Base-by-base conservation (phyloP, 345 rosid genomes). In the Ailanthus altissimus region DNA sequence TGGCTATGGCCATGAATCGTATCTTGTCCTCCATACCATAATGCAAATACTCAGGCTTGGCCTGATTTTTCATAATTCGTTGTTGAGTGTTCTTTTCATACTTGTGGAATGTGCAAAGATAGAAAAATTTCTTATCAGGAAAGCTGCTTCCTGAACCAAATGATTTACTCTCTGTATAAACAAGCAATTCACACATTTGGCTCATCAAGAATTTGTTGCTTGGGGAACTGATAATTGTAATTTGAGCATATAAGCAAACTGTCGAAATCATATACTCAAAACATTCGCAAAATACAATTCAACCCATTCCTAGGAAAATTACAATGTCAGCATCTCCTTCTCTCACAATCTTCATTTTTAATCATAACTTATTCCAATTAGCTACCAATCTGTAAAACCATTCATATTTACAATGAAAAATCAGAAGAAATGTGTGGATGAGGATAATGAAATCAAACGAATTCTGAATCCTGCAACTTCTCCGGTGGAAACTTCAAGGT, bases 371-470 rank as follows among this genome's bases (percentile, higher is more conserved):
- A 77, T 70, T 75, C 51, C 59, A 38, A 68, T 50, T 26, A 72
- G 70, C 77, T 68, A 54, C 26, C 40, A 81, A 26, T 74, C 78
- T 76, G 25, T 43, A 74, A 60, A 75, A 40, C 74, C 80, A 38
- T 42, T 25, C 66, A 28, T 82, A 86, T 83, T 77, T 83, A 86
- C 88, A 84, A 10, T 49, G 80, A 79, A 86, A 74, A 78, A 84
- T 79, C 75, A 75, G 20, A 82, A 63, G 42, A 63, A 50, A 74
- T 13, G 51, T 5, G 20, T 21, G 11, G 20, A 42, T 2, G 25
- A 21, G 43, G 62, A 18, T 28, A 74, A 80, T 59, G 74, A 81
- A 32, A 78, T 84, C 56, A 77, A 78, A 77, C 78, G 63, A 88
- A 86, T 77, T 75, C 78, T 23, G 45, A 59, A 62, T 42, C 28